Base-by-base conservation (phyloP, 495 filamentous ascomycete species). In the Aspergillus campestris region DNA sequence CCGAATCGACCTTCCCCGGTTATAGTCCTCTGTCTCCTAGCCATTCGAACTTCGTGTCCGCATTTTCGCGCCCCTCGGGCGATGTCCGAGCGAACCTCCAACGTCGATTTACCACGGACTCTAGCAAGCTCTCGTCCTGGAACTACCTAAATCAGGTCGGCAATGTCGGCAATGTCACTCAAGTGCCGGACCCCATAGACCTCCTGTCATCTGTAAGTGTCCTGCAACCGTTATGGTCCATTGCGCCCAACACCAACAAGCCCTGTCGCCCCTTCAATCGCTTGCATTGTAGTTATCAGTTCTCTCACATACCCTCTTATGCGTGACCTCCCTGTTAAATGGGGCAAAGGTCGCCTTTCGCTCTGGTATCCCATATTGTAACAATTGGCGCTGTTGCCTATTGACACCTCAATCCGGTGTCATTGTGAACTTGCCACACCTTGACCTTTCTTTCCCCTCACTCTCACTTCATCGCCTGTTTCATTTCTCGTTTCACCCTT, bases 81-180 rank as follows among this genome's bases (percentile, higher is more conserved):
- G 84, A 88, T 51, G 73, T 75, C 42, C 78, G 89, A 62, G 74
- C 76, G 34, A 82, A 80, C 51, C 71, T 95, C 51, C 87, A 89
- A 65, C 84, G 92, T 63, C 84, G 92, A 49, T 96, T 96, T 71
- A 98, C 92, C 45, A 92, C 89, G 27, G 87, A 92, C 56, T 84
- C 87, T 45, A 86, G 88, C 57, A 86, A 85, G 67, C 72, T 94
- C 64, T 84, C 87, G 51, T 86, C 84, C 55, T 74, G 91, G 72
- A 83, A 77, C 40, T 80, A 85, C 47, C 75, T 94, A 62, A 80
- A 76, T 37, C 75, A 82, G 18, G 18, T 24, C 18, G 18, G 18
- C 66, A 69, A 77, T 49, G 45, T 45, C 18, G 52, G 56, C 32
- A 27, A 33, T 33, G 58, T 74, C 38, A 57, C 71, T 41, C 70